Evolutionary conservation across 2,329 filamentous ascomycete genomes (phyloP), one percentile per base, ranked within the genome.

Genomic region (Boeremia lycopersici): DNA sequence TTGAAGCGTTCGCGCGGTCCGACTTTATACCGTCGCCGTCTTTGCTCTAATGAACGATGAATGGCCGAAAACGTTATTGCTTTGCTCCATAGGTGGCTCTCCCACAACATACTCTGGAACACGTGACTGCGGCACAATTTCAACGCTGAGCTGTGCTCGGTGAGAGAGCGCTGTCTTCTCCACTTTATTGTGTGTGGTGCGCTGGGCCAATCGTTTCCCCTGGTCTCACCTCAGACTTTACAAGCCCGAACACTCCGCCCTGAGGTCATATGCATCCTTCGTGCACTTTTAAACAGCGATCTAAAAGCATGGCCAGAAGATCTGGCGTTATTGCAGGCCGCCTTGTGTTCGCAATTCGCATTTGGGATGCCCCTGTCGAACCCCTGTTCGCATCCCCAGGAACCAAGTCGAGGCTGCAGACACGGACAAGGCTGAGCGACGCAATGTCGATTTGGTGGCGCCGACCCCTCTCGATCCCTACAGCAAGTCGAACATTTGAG

Each of bases 321-420:
- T 49, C 34, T 45, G 26, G 34, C 40, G 26, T 17, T 45, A 36
- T 17, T 2, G 13, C 6, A 30, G 15, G 30, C 36, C 23, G 31
- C 31, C 28, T 30, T 38, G 44, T 30, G 43, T 26, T 42, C 38
- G 31, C 44, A 39, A 38, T 30, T 23, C 31, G 38, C n/a, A 25
- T 13, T 29, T 15, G 15, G 11, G 28, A 15, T 52, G 48, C 48
- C 52, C 52, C 52, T 50, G 46, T 30, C 36, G 30, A 42, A 45
- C 35, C 52, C 52, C 46, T 55, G 52, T 19, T 42, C 46, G 30
- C 35, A 42, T 42, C 47, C 36, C 47, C 52, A 55, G 47, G 29
- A 45, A 47, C 36, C 46, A 55, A 50, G 36, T 42, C 47, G 52
- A 55, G 52, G 46, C 41, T 47, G 42, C 36, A 42, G 35, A 50